Conservation (phyloP, 2,329 filamentous ascomycete species). For the Camillea tinctor region DNA sequence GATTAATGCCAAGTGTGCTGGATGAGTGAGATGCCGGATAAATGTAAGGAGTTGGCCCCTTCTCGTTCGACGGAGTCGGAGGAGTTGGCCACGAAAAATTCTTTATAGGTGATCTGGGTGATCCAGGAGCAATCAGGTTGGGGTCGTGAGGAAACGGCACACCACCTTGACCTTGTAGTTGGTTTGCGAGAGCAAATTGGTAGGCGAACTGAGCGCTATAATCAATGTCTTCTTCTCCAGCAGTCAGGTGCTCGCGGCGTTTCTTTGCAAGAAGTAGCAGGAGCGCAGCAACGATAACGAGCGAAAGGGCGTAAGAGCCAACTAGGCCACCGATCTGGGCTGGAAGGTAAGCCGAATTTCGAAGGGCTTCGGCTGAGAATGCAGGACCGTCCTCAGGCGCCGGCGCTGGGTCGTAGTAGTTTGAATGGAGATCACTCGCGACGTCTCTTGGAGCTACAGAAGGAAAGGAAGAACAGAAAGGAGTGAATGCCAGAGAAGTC, state of each 20-base stretch:
- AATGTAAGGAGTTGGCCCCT: conserved; percentile 42
- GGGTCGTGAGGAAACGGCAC: conserved; percentile 17
- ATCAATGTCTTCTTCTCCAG: conserved; percentile 51
- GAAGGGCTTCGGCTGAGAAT: conserved; percentile 55
- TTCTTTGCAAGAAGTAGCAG: conserved; percentile 60
- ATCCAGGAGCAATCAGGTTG: conserved; percentile 30
- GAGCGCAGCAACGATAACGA: conserved; percentile 69
- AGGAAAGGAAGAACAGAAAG: conserved; percentile 26
- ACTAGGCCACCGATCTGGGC: conserved; percentile 81
- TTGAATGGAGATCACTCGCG: conserved; percentile 24
- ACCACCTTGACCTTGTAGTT: conserved; percentile 18
- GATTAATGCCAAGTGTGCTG: conserved; percentile 59
- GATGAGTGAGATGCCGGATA: conserved; percentile 47
- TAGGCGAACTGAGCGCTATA: conserved; percentile 29
- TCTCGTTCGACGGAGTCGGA: conserved; percentile 18
- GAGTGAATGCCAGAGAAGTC: conserved; percentile 24
- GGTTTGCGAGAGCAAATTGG: conserved; percentile 25
- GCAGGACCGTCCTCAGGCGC: conserved; percentile 60
- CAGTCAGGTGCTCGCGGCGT: conserved; percentile 50
- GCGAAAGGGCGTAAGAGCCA: conserved; percentile 75
- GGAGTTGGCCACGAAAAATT: conserved; percentile 54
- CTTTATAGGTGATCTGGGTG: conserved; percentile 39
- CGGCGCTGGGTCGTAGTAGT: conserved; percentile 55
- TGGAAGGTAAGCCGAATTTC: conserved; percentile 67
- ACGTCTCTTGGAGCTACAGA: conserved; percentile 13